Evolutionary conservation across 768 basidiomycete genomes (phyloP).

Genomic region (Lentinula aciculospora): DNA sequence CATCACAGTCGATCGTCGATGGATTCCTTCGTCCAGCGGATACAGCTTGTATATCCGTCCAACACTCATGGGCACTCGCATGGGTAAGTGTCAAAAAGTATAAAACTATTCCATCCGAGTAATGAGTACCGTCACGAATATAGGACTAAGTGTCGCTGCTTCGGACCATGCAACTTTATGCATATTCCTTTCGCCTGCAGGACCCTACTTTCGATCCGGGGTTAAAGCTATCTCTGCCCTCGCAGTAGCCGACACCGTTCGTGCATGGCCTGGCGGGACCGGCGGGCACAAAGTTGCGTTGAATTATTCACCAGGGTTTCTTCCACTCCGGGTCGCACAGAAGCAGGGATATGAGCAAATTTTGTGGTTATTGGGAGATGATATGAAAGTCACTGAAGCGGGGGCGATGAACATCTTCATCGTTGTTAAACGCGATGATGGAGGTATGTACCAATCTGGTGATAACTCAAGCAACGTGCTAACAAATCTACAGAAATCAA

Average conservation of each 20-base stretch:
- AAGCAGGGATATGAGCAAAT: slow-evolving; percentile 71
- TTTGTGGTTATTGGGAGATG: slow-evolving; percentile 68
- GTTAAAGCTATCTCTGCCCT: slow-evolving; percentile 49
- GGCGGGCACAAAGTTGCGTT: slow-evolving; percentile 75
- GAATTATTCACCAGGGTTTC: slow-evolving; percentile 58
- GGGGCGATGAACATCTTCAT: slow-evolving; percentile 82
- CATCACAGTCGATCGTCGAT: slow-evolving; percentile 65
- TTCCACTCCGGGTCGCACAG: slow-evolving; percentile 61
- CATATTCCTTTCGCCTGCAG: slow-evolving; percentile 64
- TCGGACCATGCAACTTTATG: slow-evolving; percentile 71
- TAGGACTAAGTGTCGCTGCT: slow-evolving; percentile 56
- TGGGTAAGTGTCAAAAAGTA: slow-evolving; percentile 16
- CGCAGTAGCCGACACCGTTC: slow-evolving; percentile 32
- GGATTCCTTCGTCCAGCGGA: slow-evolving; percentile 74
- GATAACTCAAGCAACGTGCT: not conserved
- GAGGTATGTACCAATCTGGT: slow-evolving; percentile 29
- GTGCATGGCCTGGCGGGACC: slow-evolving; percentile 58
- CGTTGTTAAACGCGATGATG: slow-evolving; percentile 54
- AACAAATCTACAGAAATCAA: slow-evolving; percentile 45
- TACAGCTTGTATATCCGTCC: slow-evolving; percentile 87
- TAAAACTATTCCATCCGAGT: not conserved
- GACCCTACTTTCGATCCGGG: slow-evolving; percentile 70
- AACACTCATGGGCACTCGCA: slow-evolving; percentile 57
- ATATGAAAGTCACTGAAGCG: slow-evolving; percentile 39
- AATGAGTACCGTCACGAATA: not conserved